Conservation (phyloP, 106 monocot species). For the Platanthera zijinensis region DNA sequence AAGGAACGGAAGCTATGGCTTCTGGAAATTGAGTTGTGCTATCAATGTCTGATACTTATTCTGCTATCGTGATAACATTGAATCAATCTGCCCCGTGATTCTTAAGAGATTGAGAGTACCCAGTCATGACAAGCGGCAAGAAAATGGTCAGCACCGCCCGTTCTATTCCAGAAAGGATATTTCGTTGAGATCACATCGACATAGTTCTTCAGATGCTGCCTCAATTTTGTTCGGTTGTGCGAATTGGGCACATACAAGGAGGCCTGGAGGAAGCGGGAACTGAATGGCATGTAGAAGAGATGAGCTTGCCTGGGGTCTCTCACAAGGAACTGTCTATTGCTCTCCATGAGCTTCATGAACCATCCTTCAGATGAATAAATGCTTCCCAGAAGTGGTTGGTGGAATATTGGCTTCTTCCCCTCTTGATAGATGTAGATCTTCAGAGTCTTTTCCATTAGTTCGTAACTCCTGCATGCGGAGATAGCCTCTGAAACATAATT, state of each 20-base stretch:
- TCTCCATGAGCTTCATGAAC: slow-evolving; percentile 55
- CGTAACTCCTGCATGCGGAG: slow-evolving; percentile 38
- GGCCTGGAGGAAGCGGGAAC: slow-evolving; percentile 26
- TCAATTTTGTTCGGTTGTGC: slow-evolving; percentile 18
- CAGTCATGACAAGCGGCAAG: slow-evolving; percentile 51
- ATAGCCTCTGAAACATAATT: background rate
- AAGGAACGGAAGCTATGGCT: no score
- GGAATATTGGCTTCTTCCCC: slow-evolving; percentile 34
- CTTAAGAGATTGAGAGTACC: slow-evolving; percentile 16
- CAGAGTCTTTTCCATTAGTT: slow-evolving; percentile 41
- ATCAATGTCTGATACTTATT: no score
- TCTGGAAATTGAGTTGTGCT: no score
- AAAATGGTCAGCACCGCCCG: slow-evolving; percentile 45
- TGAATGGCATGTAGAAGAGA: slow-evolving; percentile 51
- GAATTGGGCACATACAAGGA: slow-evolving; percentile 24
- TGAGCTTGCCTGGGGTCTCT: slow-evolving; percentile 35
- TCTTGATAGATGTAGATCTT: slow-evolving; percentile 56
- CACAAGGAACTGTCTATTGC: slow-evolving; percentile 15
- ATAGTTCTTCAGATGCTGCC: slow-evolving; percentile 20
- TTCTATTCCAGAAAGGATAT: slow-evolving; percentile 60
- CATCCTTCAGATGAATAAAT: slow-evolving; percentile 63
- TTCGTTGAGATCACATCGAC: slow-evolving; percentile 27
- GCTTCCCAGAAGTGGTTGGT: slow-evolving; percentile 34
- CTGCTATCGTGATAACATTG: no score
- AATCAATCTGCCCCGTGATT: background rate